These are phyloP conservation scores for Daldinia vernicosa DNA, from an alignment of 495 filamentous ascomycete species.

Conservation along the genomic window DNA sequence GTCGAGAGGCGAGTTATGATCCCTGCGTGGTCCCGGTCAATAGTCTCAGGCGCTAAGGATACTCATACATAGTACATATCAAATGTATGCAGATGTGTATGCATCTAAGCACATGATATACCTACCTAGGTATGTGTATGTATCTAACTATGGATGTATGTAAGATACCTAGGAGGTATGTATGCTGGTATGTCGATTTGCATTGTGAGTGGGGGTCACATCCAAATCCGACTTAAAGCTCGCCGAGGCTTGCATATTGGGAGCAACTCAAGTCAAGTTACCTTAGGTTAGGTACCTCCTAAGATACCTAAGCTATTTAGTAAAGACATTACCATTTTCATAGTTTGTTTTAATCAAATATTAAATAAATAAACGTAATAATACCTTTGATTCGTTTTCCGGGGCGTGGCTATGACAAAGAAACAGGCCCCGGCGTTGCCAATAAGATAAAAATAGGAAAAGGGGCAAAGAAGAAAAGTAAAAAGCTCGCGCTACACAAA, in stretches of 20 bases:
- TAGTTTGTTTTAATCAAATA: background rate
- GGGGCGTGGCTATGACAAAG: background rate
- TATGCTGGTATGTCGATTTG: no score
- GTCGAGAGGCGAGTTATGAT: slow-evolving; percentile 18
- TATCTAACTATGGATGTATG: no score
- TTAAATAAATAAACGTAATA: no score
- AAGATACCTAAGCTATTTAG: background rate
- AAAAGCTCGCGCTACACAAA: slow-evolving; percentile 2
- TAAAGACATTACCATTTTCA: background rate
- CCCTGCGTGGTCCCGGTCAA: slow-evolving; percentile 31
- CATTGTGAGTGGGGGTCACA: background rate
- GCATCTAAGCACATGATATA: background rate
- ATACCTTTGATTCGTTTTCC: background rate
- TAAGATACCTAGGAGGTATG: no score
- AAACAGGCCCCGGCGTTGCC: background rate
- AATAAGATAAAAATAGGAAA: slow-evolving; percentile 5
- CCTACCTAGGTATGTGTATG: no score
- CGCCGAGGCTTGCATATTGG: slow-evolving; percentile 2
- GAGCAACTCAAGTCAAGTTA: background rate
- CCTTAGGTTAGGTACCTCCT: background rate
- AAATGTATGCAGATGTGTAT: background rate
- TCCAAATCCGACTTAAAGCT: background rate
- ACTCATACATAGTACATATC: background rate
- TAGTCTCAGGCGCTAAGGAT: slow-evolving; percentile 35
- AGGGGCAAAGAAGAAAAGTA: background rate